A percentile compares a stretch with the other conserved stretches of the same genome.
These are phyloP conservation scores for Aureococcus anophagefferens DNA, from an alignment of 108 stramenopile genomes.

Conservation along the genomic window DNA sequence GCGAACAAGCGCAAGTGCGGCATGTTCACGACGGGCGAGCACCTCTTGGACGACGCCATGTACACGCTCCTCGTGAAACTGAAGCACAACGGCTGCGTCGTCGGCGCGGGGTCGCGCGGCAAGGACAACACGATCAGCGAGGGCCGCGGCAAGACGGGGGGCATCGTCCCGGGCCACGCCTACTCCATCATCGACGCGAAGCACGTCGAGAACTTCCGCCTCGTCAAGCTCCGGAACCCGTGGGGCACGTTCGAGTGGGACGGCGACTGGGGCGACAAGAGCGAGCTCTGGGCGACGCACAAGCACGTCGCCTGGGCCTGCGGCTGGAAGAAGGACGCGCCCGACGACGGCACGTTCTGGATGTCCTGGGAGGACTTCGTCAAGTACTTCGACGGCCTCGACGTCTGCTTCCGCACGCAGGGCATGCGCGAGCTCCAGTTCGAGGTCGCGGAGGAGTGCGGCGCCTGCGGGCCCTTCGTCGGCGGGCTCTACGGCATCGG, in stretches of 20 bases:
- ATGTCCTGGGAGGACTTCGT: conserved; percentile 32
- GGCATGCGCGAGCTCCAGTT: background rate
- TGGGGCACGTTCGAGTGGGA: conserved; percentile 34
- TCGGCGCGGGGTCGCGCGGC: background rate
- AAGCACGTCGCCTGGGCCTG: background rate
- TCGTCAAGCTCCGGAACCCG: conserved; percentile 29
- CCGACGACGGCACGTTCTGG: conserved; percentile 42
- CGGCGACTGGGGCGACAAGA: conserved; percentile 27
- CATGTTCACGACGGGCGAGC: background rate
- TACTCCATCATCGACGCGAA: conserved; percentile 18
- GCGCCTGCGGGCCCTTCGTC: background rate
- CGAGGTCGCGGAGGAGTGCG: background rate
- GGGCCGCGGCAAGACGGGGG: background rate
- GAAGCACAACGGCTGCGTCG: background rate
- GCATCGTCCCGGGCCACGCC: conserved; percentile 25
- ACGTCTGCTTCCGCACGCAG: background rate
- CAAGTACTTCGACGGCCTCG: conserved; percentile 24
- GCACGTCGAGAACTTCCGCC: conserved; percentile 2
- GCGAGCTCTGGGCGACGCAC: conserved; percentile 12
- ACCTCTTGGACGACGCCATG: background rate
- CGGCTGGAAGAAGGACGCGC: conserved; percentile 13
- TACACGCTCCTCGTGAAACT: background rate
- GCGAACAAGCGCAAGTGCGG: background rate
- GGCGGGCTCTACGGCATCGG: background rate
- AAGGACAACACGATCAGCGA: no score